A percentile compares a stretch with the other conserved stretches of the same genome.
Evolutionary conservation across 768 basidiomycete genomes (phyloP).

Genomic region (Leccinum ochraceum): DNA sequence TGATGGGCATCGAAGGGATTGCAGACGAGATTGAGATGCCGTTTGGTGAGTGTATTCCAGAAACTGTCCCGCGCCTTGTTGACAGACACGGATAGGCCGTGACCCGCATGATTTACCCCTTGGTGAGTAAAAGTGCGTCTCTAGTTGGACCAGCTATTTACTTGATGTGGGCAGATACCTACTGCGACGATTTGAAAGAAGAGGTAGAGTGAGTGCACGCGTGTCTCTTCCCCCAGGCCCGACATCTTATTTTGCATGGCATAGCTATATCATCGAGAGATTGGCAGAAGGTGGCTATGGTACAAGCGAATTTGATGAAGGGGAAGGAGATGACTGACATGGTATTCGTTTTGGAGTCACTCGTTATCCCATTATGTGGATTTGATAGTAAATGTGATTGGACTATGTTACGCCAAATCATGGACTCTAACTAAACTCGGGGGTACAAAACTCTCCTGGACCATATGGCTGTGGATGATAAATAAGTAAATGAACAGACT

Average conservation of each 20-base stretch:
- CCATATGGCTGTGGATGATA: conserved; percentile 73
- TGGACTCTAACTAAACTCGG: conserved; percentile 73
- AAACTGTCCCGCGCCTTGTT: background rate
- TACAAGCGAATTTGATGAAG: conserved; percentile 72
- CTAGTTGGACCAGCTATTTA: background rate
- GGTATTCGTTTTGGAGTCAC: background rate
- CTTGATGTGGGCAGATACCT: conserved; percentile 55
- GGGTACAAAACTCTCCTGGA: conserved; percentile 84
- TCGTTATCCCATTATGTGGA: background rate
- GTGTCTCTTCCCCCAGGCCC: background rate
- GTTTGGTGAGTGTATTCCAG: conserved; percentile 57
- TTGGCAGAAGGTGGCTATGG: conserved; percentile 77
- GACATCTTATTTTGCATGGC: conserved; percentile 10
- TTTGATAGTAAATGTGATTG: background rate
- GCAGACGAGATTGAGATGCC: conserved; percentile 96
- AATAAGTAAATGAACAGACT: conserved; percentile 9
- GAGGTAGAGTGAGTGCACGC: conserved; percentile 66
- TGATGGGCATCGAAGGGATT: conserved; percentile 96
- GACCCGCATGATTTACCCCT: conserved; percentile 74
- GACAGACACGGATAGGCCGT: conserved; percentile 40
- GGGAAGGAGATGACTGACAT: conserved; percentile 76
- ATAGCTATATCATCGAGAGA: conserved; percentile 67
- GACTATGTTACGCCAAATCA: background rate
- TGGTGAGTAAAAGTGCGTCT: conserved; percentile 44
- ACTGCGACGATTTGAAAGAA: conserved; percentile 83